Evolutionary conservation across 2,329 filamentous ascomycete genomes (phyloP).

Genomic region (Ceratocystiopsis minuta): DNA sequence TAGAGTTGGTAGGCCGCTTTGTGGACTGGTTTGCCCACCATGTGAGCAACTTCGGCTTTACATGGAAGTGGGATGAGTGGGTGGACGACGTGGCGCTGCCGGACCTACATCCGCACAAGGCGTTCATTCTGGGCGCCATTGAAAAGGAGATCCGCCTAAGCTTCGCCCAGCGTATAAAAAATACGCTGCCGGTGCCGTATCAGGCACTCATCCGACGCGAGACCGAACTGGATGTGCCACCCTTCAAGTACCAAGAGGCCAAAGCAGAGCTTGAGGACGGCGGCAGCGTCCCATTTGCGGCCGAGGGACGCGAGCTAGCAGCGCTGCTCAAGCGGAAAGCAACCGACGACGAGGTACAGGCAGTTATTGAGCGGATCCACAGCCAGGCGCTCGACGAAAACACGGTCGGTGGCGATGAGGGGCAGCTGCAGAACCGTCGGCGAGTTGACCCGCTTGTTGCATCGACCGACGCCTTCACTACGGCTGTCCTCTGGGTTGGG

Average conservation of each 20-base stretch:
- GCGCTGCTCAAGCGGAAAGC: conserved; percentile 69
- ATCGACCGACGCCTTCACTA: conserved; percentile 90
- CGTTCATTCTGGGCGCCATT: conserved; percentile 76
- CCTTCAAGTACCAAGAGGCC: conserved; percentile 54
- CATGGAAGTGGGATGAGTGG: conserved; percentile 99
- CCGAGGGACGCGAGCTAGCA: conserved; percentile 69
- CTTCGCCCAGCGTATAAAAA: conserved; percentile 90
- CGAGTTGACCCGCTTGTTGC: conserved; percentile 51
- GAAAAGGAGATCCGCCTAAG: conserved; percentile 96
- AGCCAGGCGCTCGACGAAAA: conserved; percentile 44
- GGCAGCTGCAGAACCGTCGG: too few species aligned
- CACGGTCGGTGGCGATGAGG: conserved; percentile 23
- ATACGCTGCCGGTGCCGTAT: conserved; percentile 74
- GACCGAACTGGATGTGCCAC: conserved; percentile 89
- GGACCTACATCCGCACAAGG: conserved; percentile 69
- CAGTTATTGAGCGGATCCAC: conserved; percentile 64
- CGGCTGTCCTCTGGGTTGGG: conserved; percentile 79
- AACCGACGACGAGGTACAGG: conserved; percentile 69
- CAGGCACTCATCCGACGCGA: conserved; percentile 66
- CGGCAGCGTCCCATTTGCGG: conserved; percentile 35
- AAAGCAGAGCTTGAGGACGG: background rate
- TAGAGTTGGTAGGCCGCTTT: conserved; percentile 75
- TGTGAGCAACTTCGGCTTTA: conserved; percentile 96
- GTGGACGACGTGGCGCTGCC: conserved; percentile 66
- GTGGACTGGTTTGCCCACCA: conserved; percentile 97